Evolutionary conservation across 768 basidiomycete genomes (phyloP), one percentile per base, ranked within the genome.

Genomic region (Amanita rimosa): DNA sequence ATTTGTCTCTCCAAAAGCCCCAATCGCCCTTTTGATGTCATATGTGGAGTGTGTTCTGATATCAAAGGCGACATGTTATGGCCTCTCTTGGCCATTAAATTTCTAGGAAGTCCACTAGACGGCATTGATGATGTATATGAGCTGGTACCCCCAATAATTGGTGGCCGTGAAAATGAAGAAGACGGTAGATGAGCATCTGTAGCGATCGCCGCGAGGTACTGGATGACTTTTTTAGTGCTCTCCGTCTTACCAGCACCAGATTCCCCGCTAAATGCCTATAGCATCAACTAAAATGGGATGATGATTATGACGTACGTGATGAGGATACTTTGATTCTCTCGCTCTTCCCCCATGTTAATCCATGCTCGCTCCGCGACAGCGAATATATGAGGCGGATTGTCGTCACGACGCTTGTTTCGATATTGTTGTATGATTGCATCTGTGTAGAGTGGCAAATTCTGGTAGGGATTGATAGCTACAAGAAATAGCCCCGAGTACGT

Each of bases 181-280:
- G 72, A 60, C 7, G 78, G 70, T 14, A 70, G 67, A 57, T 87
- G 78, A 1, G 76, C 71, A 57, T 93, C 89, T 9, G 89, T 80
- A 2, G 96, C 96, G 56, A 98, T 97, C 6, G 96, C 91, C 0
- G 96, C 95, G 36, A 99, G 80, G 66, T 98, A 99, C 63, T 98
- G 96, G 48, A 99, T 99, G 58, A 98, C 95, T 61, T 98, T 98
- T 75, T 99, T 98, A 11, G 87, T 89, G 67, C 95, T 98, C 62
- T 98, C 96, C 2, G 96, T 99, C 73, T 98, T 99, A 38, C 96
- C 96, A 3, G 96, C 96, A 31, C 96, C 96, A 6, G 96, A 98
- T 72, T 99, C 96, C 37, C 96, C 96, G 7, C 94, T 96, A 57
- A 0, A n/a, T 29, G 14, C 40, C 38, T n/a, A 60, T 8, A 58